Evolutionary conservation across 129 eudicot genomes (phyloP).

Genomic region (Flaveria linearis): DNA sequence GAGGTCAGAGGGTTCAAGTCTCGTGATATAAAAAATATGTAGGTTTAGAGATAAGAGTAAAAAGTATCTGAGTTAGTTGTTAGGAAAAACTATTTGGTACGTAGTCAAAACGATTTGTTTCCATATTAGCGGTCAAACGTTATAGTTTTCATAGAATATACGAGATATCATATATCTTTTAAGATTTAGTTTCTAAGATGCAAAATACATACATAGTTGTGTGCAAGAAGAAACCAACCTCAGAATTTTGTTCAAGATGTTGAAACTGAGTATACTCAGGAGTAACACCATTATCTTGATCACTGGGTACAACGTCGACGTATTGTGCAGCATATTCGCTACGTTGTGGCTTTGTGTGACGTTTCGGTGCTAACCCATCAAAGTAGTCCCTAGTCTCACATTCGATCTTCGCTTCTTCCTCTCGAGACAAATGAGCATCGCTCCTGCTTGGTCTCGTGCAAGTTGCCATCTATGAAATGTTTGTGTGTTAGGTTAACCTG

Average conservation of each 20-base stretch:
- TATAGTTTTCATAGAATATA: background rate
- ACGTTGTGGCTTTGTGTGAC: slow-evolving; percentile 90
- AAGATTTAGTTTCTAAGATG: background rate
- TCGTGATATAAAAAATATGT: too few relatives aligned
- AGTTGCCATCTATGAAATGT: slow-evolving; percentile 43
- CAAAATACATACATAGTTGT: background rate
- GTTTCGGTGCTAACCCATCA: slow-evolving; percentile 69
- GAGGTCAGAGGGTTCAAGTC: too few relatives aligned
- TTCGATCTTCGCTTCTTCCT: slow-evolving; percentile 70
- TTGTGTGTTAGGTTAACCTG: background rate
- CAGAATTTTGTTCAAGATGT: slow-evolving; percentile 67
- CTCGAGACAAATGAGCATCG: slow-evolving; percentile 66
- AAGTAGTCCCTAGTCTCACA: slow-evolving; percentile 65
- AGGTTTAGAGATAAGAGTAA: too few relatives aligned
- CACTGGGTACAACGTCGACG: slow-evolving; percentile 37
- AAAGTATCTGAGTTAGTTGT: too few relatives aligned
- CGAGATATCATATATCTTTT: background rate
- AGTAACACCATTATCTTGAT: slow-evolving; percentile 24
- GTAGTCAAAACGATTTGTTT: background rate
- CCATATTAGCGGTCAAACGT: background rate
- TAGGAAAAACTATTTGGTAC: too few relatives aligned
- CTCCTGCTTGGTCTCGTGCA: slow-evolving; percentile 72
- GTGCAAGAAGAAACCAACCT: slow-evolving; percentile 39
- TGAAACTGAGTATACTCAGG: slow-evolving; percentile 67
- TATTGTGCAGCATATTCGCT: slow-evolving; percentile 68